These are phyloP conservation scores for Prunus yedoensis DNA, from an alignment of 331 rosid species.

Conservation along the genomic window DNA sequence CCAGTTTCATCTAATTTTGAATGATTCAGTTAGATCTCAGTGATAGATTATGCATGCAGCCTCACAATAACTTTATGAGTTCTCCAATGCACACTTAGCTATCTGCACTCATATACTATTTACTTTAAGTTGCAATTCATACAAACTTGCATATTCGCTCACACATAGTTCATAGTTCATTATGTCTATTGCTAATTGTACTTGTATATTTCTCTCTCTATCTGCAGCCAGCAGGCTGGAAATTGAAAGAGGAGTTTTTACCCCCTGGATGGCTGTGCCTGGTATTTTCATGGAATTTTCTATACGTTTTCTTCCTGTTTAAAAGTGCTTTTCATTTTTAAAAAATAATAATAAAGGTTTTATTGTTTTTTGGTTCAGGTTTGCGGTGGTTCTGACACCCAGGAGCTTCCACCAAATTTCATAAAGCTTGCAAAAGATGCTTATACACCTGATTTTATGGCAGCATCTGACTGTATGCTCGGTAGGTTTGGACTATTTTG, in stretches of 20 bases:
- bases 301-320: conserved; percentile 12
- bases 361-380: conserved; percentile 50
- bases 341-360: background rate
- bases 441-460: conserved; percentile 91
- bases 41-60: background rate
- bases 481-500: conserved; percentile 51
- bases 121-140: background rate
- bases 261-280: conserved; percentile 93
- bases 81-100: background rate
- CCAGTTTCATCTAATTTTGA: background rate
- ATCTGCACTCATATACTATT: background rate
- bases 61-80: background rate
- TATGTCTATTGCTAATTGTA: conserved; percentile 15
- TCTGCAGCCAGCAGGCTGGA: conserved; percentile 95
- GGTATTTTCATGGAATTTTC: conserved; percentile 48
- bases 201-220: conserved; percentile 22
- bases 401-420: conserved; percentile 81
- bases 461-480: conserved; percentile 98
- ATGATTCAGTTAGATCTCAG: background rate
- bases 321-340: background rate
- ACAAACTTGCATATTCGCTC: background rate
- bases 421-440: conserved; percentile 70
- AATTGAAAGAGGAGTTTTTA: conserved; percentile 78
- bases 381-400: conserved; percentile 84
- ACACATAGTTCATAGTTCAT: background rate